phyloP scores from a whole-genome alignment of 2,329 filamentous ascomycete genomes.

The Aspergillus ruber region DNA sequence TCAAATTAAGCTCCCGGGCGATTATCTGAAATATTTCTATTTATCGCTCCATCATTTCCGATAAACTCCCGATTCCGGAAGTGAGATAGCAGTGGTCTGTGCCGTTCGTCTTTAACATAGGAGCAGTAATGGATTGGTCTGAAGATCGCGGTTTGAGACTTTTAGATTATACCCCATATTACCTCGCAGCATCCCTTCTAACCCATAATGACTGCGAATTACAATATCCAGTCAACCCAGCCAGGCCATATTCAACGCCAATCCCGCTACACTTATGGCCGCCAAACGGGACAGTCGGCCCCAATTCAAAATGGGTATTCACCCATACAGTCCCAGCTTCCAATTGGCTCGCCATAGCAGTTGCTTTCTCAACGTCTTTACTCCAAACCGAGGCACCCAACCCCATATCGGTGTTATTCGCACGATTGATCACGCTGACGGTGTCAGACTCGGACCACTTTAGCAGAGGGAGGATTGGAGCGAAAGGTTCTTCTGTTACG shows the following conservation, averaged over 20 bases:
- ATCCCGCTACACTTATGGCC: conserved; percentile 47
- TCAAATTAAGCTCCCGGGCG: too few relatives aligned
- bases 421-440: conserved; percentile 50
- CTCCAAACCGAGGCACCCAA: conserved; percentile 53
- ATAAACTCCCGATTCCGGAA: too few relatives aligned
- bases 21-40: too few relatives aligned
- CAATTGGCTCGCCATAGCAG: conserved; percentile 45
- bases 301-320: conserved; percentile 31
- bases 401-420: conserved; percentile 46
- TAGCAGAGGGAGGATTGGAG: conserved; percentile 47
- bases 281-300: conserved; percentile 30
- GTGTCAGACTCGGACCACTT: conserved; percentile 48
- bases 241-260: conserved; percentile 38
- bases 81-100: too few relatives aligned
- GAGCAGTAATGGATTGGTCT: too few relatives aligned
- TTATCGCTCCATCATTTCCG: too few relatives aligned
- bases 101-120: too few relatives aligned
- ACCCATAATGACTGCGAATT: background rate
- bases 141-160: too few relatives aligned
- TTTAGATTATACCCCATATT: too few relatives aligned
- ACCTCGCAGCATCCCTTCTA: background rate
- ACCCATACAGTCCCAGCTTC: conserved; percentile 55
- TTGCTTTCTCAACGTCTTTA: conserved; percentile 45
- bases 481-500: conserved; percentile 54
- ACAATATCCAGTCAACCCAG: conserved; percentile 31